Percentiles rank a stretch among this genome's conserved stretches.
These are phyloP conservation scores for Narthecium ossifragum DNA, from an alignment of 106 monocot species.

Conservation along the genomic window DNA sequence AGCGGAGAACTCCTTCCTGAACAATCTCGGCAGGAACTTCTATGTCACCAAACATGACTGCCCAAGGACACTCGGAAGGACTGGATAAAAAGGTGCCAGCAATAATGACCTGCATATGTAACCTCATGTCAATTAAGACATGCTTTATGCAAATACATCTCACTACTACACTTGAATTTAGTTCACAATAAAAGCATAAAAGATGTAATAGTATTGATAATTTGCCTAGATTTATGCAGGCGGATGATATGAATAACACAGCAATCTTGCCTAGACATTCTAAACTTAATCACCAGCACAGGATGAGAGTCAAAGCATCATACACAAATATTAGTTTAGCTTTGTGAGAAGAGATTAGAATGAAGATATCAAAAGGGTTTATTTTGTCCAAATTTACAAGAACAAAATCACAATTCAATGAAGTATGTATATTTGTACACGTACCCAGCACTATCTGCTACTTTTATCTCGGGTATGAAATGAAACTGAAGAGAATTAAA, in stretches of 20 bases:
- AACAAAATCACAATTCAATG: too few relatives aligned
- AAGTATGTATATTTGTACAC: too few relatives aligned
- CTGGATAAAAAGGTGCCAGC: constrained; percentile 50
- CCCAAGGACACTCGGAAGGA: constrained; percentile 36
- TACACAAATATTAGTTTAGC: too few relatives aligned
- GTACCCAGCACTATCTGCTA: too few relatives aligned
- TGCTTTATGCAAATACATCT: not conserved
- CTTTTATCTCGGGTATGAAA: too few relatives aligned
- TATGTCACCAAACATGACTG: constrained; percentile 60
- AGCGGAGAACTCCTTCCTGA: constrained; percentile 54
- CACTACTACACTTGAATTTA: not conserved
- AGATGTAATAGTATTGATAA: too few relatives aligned
- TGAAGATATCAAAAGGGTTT: too few relatives aligned
- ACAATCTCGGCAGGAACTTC: constrained; percentile 58
- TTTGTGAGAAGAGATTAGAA: too few relatives aligned
- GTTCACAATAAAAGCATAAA: not conserved
- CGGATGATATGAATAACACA: too few relatives aligned
- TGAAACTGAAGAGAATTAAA: too few relatives aligned
- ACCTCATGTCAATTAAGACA: not conserved
- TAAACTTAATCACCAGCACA: not conserved
- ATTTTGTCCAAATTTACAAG: too few relatives aligned
- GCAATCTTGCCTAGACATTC: not conserved
- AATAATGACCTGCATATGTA: constrained; percentile 39
- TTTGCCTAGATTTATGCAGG: not conserved
- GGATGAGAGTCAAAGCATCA: not conserved